Evolutionary conservation across 192 early-diverging fungal species (phyloP).

Genomic region (Backusella luteola): DNA sequence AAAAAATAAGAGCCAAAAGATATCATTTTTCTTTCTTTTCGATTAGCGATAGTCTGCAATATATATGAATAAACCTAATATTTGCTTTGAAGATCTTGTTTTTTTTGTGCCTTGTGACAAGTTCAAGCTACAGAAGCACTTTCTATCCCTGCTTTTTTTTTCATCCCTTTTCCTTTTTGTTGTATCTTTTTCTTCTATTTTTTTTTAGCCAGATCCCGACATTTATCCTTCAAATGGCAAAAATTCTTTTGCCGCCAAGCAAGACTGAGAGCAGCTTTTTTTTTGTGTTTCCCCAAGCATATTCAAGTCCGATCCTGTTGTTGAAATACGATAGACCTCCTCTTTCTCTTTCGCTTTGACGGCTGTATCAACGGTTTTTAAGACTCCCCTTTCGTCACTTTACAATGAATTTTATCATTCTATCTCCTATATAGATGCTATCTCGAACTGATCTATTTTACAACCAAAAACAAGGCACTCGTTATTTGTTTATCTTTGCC

Average conservation of each 20-base stretch:
- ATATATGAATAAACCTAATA: neutral
- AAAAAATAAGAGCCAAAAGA: neutral
- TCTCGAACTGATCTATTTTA: neutral
- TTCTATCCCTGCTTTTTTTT: neutral
- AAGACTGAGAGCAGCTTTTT: neutral
- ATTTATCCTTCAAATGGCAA: constrained; percentile 2
- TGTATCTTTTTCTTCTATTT: neutral
- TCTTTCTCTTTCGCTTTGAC: neutral
- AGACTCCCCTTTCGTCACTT: neutral
- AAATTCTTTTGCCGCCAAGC: neutral
- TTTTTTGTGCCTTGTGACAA: constrained; percentile 2
- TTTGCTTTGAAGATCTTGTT: neutral
- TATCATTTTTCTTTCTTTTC: neutral
- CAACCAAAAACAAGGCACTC: neutral
- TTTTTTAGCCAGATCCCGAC: neutral
- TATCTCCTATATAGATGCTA: neutral
- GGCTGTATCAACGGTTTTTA: neutral
- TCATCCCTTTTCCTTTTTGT: neutral
- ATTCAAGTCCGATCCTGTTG: constrained; percentile 3
- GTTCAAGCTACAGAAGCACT: neutral
- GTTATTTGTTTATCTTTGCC: neutral
- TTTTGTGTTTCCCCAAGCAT: neutral
- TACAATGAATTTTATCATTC: neutral
- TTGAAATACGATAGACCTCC: neutral
- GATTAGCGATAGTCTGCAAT: neutral